Conservation (phyloP, 257 asterid genomes). For the Nicotiana tomentosiformis region DNA sequence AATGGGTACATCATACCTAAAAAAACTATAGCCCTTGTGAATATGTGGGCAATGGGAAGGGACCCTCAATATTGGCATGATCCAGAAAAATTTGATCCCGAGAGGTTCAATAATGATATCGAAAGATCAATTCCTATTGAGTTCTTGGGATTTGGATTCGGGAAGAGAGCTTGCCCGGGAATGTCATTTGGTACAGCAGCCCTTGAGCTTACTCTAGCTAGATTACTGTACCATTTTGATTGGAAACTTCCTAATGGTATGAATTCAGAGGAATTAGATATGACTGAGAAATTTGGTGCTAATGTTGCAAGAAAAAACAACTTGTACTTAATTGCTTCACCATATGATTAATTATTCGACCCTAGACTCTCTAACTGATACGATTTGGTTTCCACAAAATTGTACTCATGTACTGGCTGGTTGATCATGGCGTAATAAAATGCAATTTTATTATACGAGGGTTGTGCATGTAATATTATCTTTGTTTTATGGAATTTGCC, state of each 20-base stretch:
- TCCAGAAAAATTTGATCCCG: background rate
- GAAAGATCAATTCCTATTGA: background rate
- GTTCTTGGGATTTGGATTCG: conserved; percentile 29
- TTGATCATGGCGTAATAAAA: too few relatives aligned
- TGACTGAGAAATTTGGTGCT: background rate
- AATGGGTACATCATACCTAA: conserved; percentile 22
- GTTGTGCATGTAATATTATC: too few relatives aligned
- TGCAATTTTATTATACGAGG: too few relatives aligned
- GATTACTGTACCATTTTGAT: conserved; percentile 16
- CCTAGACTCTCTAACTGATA: too few relatives aligned
- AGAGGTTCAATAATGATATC: conserved; percentile 2
- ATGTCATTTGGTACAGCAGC: conserved; percentile 15
- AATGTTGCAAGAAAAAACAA: too few relatives aligned
- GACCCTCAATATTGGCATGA: conserved; percentile 23
- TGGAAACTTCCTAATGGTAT: too few relatives aligned
- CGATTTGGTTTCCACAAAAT: too few relatives aligned
- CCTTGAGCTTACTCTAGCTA: conserved; percentile 19
- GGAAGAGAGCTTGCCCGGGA: conserved; percentile 30
- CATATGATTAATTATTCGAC: too few relatives aligned
- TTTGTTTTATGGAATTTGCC: too few relatives aligned
- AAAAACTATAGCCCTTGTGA: background rate
- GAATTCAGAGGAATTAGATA: too few relatives aligned
- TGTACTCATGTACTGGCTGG: too few relatives aligned
- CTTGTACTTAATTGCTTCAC: too few relatives aligned
- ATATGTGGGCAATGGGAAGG: conserved; percentile 29